Percentiles rank a stretch among this genome's conserved stretches.
Evolutionary conservation across 768 basidiomycete genomes (phyloP).

Genomic region (Tephrocybe rancida): DNA sequence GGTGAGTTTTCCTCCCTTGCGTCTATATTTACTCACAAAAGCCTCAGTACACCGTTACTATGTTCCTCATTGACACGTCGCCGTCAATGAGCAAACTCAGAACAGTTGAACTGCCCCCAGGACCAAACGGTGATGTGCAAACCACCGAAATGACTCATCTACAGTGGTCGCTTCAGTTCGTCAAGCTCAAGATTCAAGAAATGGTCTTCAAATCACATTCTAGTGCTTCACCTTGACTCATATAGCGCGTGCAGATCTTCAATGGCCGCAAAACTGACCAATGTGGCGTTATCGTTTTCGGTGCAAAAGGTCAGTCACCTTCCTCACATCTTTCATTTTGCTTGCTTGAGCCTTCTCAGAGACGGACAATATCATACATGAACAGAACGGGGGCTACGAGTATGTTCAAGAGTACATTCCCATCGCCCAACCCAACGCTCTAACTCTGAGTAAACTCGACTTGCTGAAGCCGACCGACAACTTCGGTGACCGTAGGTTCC

Average conservation of each 20-base stretch:
- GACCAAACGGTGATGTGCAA: slow-evolving; percentile 50
- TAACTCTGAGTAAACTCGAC: slow-evolving; percentile 68
- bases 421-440: slow-evolving; percentile 65
- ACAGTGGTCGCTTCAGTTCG: slow-evolving; percentile 82
- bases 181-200: slow-evolving; percentile 89
- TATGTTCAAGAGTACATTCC: slow-evolving; percentile 71
- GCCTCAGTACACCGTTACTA: slow-evolving; percentile 76
- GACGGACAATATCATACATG: slow-evolving; percentile 67
- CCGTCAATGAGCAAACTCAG: slow-evolving; percentile 77
- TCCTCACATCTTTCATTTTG: neutral
- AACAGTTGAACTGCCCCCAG: slow-evolving; percentile 56
- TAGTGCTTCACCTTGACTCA: neutral
- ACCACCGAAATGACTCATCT: slow-evolving; percentile 73
- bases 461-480: slow-evolving; percentile 56
- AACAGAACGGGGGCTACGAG: slow-evolving; percentile 69
- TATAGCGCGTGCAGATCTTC: slow-evolving; percentile 67
- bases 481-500: slow-evolving; percentile 65
- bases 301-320: slow-evolving; percentile 62
- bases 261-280: slow-evolving; percentile 92
- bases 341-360: slow-evolving; percentile 35
- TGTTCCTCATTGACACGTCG: slow-evolving; percentile 90
- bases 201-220: slow-evolving; percentile 53
- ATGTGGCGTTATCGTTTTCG: slow-evolving; percentile 88
- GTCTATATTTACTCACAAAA: slow-evolving; percentile 16
- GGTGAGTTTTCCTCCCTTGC: slow-evolving; percentile 41